phyloP scores from a whole-genome alignment of 768 basidiomycete genomes.

The Mycena leptocephala region DNA sequence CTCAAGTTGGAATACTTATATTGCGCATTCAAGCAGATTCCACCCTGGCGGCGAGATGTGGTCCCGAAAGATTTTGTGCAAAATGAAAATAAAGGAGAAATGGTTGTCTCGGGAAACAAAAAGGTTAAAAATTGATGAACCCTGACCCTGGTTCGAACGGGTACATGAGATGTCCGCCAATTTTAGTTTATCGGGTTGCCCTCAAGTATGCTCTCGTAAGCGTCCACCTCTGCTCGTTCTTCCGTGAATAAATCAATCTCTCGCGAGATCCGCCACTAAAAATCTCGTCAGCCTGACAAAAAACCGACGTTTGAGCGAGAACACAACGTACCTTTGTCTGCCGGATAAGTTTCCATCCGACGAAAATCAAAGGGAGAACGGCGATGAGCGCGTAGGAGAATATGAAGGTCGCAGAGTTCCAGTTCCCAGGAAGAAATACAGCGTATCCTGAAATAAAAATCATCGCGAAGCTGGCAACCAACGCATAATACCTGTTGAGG shows the following conservation, averaged over 20 bases:
- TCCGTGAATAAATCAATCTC: conserved; percentile 62
- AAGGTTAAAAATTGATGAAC: too few species aligned
- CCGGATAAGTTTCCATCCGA: conserved; percentile 61
- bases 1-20: too few species aligned
- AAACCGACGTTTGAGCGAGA: not conserved
- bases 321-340: conserved; percentile 54
- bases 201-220: conserved; percentile 53
- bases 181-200: too few species aligned
- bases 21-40: too few species aligned
- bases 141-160: too few species aligned
- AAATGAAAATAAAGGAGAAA: too few species aligned
- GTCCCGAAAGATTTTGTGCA: too few species aligned
- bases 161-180: too few species aligned
- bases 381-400: conserved; percentile 66
- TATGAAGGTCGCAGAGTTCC: conserved; percentile 62
- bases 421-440: conserved; percentile 67
- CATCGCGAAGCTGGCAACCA: conserved; percentile 60
- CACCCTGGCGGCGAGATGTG: too few species aligned
- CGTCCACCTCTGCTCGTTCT: conserved; percentile 62
- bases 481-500: conserved; percentile 57
- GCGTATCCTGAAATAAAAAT: conserved; percentile 64
- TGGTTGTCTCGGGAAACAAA: too few species aligned
- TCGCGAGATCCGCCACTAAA: conserved; percentile 56
- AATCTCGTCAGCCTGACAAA: not conserved
- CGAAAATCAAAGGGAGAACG: conserved; percentile 58